Percentiles rank a stretch among this genome's conserved stretches.
Conservation (phyloP, 1,284 basidiomycete species). For the Pterulicium gracile region DNA sequence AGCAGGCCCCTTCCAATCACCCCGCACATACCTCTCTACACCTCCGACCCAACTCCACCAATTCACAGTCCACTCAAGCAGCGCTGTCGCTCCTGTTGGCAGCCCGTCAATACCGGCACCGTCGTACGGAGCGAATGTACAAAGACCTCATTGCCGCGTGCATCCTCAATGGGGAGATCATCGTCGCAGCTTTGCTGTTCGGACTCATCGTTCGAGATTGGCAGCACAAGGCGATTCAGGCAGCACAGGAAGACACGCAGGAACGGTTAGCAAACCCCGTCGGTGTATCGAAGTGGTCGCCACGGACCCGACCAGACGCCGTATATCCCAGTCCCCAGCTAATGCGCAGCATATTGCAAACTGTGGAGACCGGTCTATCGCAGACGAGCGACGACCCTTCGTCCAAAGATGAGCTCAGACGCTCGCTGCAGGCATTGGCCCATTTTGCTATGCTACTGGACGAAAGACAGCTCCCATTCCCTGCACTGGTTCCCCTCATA, state of each 20-base stretch:
- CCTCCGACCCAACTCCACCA: constrained; percentile 17
- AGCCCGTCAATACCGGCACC: constrained; percentile 43
- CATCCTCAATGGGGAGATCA: constrained; percentile 64
- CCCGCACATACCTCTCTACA: constrained; percentile 17
- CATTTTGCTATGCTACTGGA: constrained; percentile 44
- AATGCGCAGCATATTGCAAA: constrained; percentile 12
- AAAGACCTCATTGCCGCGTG: constrained; percentile 48
- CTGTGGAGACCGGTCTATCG: constrained; percentile 13
- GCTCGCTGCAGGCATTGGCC: constrained; percentile 47
- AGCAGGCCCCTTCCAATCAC: constrained; percentile 13
- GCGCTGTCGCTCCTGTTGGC: constrained; percentile 41
- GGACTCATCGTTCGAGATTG: constrained; percentile 55
- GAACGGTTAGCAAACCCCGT: too few relatives aligned
- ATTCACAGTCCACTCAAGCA: constrained; percentile 28
- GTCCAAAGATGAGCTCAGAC: constrained; percentile 12
- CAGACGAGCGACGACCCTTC: constrained; percentile 11
- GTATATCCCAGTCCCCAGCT: constrained; percentile 3
- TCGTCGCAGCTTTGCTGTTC: constrained; percentile 60
- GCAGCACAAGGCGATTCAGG: constrained; percentile 20
- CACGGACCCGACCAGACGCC: neutral
- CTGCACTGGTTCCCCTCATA: constrained; percentile 33
- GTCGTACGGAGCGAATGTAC: constrained; percentile 48
- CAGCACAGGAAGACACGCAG: neutral
- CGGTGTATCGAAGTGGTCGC: neutral
- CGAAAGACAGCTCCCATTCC: constrained; percentile 31